Base-by-base conservation (phyloP, 352 stramenopile species). In the Phytopythium ostracodes region DNA sequence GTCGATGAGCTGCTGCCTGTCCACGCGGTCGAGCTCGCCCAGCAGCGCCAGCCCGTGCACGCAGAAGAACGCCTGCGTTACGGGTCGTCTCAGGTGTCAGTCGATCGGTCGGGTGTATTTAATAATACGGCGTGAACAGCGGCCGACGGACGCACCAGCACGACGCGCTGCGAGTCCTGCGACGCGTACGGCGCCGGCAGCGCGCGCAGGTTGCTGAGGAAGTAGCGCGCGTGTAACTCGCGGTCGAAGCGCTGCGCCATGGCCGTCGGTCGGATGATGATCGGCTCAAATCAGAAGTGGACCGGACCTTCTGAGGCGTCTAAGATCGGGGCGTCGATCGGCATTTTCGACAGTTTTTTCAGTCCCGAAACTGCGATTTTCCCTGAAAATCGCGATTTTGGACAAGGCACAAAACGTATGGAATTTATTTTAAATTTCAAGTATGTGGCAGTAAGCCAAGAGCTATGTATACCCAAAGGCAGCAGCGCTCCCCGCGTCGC, bases 41-140 rank as follows among this genome's bases (percentile, higher is more conserved):
- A 96, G 77, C 62, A 96, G 58, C 20, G 86, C 86, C 50, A 96
- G 76, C 4, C 87, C 87, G 47, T 94, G 84, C 27, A 96, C 64
- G 40, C 87, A 94, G 63, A 96, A 96, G 75, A 91, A 96, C 31
- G 84, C 82, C 77, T 87, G 54, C 24, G 29, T n/a, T n/a, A n/a
- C n/a, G n/a, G n/a, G n/a, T n/a, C n/a, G n/a, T n/a, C n/a, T n/a
- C n/a, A n/a, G n/a, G n/a, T n/a, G n/a, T n/a, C n/a, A n/a, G n/a
- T n/a, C n/a, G n/a, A n/a, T n/a, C n/a, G n/a, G n/a, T n/a, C n/a
- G n/a, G n/a, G n/a, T n/a, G n/a, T n/a, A n/a, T n/a, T n/a, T n/a
- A n/a, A n/a, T n/a, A n/a, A n/a, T n/a, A n/a, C n/a, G n/a, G n/a
- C n/a, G 29, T 7, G 29, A 7, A 22, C 29, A 33, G 35, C 11